Percentiles rank a stretch among this genome's conserved stretches.
These are phyloP conservation scores for Plasmodium gallinaceum DNA, from an alignment of 169 alveolate species.

Conservation along the genomic window DNA sequence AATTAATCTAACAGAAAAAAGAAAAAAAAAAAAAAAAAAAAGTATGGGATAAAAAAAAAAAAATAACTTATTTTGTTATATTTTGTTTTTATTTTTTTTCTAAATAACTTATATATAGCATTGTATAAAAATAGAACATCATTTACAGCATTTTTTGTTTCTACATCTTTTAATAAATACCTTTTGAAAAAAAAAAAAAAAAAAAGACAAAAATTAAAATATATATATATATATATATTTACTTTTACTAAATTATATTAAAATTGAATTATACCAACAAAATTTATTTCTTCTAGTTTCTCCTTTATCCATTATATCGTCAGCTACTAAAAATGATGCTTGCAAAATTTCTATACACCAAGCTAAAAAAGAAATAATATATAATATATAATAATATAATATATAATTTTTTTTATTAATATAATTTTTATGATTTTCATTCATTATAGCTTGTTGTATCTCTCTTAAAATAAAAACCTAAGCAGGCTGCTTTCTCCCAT, in stretches of 20 bases:
- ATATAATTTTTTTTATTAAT: too few species aligned
- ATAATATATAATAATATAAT: too few species aligned
- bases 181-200: conserved; percentile 50
- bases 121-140: conserved; percentile 83
- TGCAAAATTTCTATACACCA: conserved; percentile 89
- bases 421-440: too few species aligned
- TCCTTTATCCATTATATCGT: conserved; percentile 87
- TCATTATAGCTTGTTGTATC: not conserved
- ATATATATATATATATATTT: not conserved
- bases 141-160: conserved; percentile 84
- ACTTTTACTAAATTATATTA: not conserved
- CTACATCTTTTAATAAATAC: conserved; percentile 85
- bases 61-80: conserved; percentile 32
- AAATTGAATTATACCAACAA: conserved; percentile 80
- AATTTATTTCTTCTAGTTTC: conserved; percentile 81
- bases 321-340: conserved; percentile 86
- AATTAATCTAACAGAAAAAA: conserved; percentile 10
- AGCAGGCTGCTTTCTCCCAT: conserved; percentile 74
- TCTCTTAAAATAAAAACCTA: conserved; percentile 1
- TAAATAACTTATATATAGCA: conserved; percentile 79
- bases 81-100: not conserved
- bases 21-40: not conserved
- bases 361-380: conserved; percentile 53
- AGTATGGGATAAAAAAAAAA: too few species aligned
- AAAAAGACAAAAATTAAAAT: not conserved